Base-by-base conservation (phyloP, 441 rosid species). In the Corymbia citriodora region DNA sequence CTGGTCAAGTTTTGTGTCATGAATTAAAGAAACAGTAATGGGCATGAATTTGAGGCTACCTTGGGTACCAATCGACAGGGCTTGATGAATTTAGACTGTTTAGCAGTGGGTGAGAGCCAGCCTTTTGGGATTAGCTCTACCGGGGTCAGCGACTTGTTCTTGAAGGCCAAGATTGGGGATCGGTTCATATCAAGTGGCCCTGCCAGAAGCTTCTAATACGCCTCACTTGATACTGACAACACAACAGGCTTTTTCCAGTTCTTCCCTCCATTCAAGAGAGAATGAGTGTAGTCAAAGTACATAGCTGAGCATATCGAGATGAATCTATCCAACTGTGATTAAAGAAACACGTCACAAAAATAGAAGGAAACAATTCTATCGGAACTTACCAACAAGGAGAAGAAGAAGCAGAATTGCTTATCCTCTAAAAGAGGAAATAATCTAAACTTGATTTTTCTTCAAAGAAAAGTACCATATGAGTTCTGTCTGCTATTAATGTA, bases 91-190 rank as follows among this genome's bases (percentile, higher is more conserved):
- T 91, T 96, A n/a, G 91, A 93, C 90, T 90, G 90, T 90, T 87
- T 90, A 87, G 94, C 31, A 18, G 92, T 53, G n/a, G 87, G 87
- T 9, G 89, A 87, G 18, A 45, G 88, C 1, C 68, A 27, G 68
- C 31, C 12, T 27, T 59, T 27, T 27, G 95, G 96, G 81, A 95
- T 86, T 48, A 90, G 91, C 27, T 95, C 94, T 13, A 90, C 91
- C 1, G 88, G 91, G 87, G 92, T 88, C 14, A 95, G 96, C 12
- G 96, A 95, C 91, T 96, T 96, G 93, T 95, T 95, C 89, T 92
- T 94, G 92, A 97, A 96, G 10, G 98, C 96, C 90, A 95, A 90
- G 61, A 96, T 97, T 48, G 98, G 92, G 6, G 95, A 93, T 91
- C 94, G 90, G 86, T 95, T 95, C 93, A 95, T 93, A 82, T 96